These are phyloP conservation scores for Rhodotorula sp. DNA, from an alignment of 1,284 basidiomycete genomes.

Conservation along the genomic window DNA sequence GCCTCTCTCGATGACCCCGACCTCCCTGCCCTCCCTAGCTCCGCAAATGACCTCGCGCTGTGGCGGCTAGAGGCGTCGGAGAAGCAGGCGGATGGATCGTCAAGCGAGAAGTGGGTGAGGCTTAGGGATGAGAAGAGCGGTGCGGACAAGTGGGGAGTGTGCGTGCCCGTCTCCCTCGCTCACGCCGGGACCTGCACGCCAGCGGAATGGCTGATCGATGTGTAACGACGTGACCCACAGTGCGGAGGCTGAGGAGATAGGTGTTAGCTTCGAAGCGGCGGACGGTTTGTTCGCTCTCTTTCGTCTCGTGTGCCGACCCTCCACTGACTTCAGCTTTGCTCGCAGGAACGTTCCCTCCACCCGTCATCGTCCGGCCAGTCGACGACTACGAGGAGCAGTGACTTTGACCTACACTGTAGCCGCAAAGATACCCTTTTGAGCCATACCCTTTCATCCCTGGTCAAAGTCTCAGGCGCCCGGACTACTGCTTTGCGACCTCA, in stretches of 20 bases:
- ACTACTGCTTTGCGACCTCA: no score
- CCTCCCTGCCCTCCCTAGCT: not conserved
- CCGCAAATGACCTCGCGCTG: slow-evolving; percentile 15
- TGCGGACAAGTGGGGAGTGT: slow-evolving; percentile 35
- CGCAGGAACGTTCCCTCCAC: slow-evolving; percentile 12
- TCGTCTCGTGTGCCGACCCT: not conserved
- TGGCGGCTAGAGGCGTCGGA: slow-evolving; percentile 20
- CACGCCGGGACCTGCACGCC: not conserved
- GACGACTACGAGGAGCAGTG: slow-evolving; percentile 20
- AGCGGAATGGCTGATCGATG: not conserved
- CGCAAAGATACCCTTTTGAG: no score
- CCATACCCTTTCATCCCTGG: not conserved
- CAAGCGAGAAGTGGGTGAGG: slow-evolving; percentile 22
- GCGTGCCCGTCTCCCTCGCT: not conserved
- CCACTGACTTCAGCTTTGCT: no score
- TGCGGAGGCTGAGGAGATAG: slow-evolving; percentile 28
- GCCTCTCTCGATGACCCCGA: slow-evolving; percentile 2
- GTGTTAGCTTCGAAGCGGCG: slow-evolving; percentile 19
- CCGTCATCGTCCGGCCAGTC: slow-evolving; percentile 13
- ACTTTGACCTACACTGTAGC: not conserved
- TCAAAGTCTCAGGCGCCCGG: no score
- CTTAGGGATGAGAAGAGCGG: slow-evolving; percentile 28
- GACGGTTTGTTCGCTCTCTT: slow-evolving; percentile 19
- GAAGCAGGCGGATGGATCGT: slow-evolving; percentile 1
- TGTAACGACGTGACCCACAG: slow-evolving; percentile 7